phyloP scores from a whole-genome alignment of 2,329 filamentous ascomycete genomes.

The Ophiostoma pallidulum region DNA sequence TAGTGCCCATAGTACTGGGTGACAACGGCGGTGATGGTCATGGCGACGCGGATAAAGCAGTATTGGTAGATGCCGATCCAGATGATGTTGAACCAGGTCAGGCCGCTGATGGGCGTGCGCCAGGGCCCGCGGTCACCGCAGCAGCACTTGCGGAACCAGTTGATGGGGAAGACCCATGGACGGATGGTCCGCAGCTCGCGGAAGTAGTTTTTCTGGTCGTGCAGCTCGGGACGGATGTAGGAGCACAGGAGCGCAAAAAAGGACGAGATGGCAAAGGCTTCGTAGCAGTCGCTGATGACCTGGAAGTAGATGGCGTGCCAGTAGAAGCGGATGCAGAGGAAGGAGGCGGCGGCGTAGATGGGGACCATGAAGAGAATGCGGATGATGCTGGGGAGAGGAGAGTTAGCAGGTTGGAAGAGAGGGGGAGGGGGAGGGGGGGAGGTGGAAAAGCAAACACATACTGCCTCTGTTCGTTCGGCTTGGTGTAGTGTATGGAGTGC shows the following conservation, averaged over 20 bases:
- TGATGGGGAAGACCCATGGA: conserved; percentile 67
- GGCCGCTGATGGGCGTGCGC: conserved; percentile 65
- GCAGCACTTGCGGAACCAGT: conserved; percentile 60
- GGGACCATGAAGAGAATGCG: conserved; percentile 85
- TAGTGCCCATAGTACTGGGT: conserved; percentile 61
- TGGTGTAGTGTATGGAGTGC: conserved; percentile 53
- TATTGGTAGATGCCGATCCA: conserved; percentile 82
- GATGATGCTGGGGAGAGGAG: conserved; percentile 52
- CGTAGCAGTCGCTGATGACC: conserved; percentile 75
- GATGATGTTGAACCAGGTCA: conserved; percentile 86
- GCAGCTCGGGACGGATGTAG: conserved; percentile 67
- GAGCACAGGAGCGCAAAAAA: conserved; percentile 79
- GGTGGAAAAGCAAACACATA: no score
- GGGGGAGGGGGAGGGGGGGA: not conserved
- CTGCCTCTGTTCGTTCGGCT: conserved; percentile 51
- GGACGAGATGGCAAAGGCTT: conserved; percentile 78
- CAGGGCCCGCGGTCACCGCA: conserved; percentile 60
- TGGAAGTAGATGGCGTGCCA: conserved; percentile 71
- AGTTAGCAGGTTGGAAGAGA: not conserved
- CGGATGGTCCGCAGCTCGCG: conserved; percentile 53
- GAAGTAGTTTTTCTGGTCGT: conserved; percentile 76
- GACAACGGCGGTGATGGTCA: conserved; percentile 69
- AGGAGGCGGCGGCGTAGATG: conserved; percentile 65
- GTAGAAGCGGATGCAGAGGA: conserved; percentile 66
- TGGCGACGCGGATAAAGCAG: conserved; percentile 68